Conservation (phyloP, 148 eudicot genomes). For the Drosera capensis region DNA sequence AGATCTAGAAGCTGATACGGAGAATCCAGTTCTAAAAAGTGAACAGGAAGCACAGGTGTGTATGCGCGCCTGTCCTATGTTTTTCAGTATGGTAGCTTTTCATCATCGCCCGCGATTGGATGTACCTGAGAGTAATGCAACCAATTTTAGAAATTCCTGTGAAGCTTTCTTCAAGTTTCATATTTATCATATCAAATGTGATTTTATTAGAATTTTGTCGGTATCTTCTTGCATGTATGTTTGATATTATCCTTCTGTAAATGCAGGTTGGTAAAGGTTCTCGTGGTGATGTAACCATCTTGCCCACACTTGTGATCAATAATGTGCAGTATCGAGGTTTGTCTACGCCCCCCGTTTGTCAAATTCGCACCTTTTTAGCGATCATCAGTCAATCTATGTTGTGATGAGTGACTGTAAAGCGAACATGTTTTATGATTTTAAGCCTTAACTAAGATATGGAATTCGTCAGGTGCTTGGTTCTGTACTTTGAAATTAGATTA, state of each 20-base stretch:
- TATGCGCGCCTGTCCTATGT: neutral
- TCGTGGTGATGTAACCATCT: slow-evolving; percentile 88
- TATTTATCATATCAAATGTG: too few relatives aligned
- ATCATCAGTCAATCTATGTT: neutral
- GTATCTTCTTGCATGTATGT: neutral
- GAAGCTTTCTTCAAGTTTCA: too few relatives aligned
- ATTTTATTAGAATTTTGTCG: neutral
- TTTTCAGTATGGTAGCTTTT: neutral
- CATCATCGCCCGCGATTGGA: neutral
- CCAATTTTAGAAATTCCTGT: too few relatives aligned
- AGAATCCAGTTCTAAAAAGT: slow-evolving; percentile 64
- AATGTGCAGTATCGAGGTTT: slow-evolving; percentile 82
- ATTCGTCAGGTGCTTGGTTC: too few relatives aligned
- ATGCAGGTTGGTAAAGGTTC: slow-evolving; percentile 69
- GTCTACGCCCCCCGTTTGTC: slow-evolving; percentile 5
- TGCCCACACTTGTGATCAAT: slow-evolving; percentile 79
- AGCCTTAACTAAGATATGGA: too few relatives aligned
- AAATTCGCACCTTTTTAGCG: neutral
- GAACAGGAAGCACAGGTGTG: slow-evolving; percentile 85
- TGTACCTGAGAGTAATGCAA: too few relatives aligned
- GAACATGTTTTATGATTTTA: too few relatives aligned
- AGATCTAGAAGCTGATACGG: slow-evolving; percentile 64
- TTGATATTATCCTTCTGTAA: too few relatives aligned
- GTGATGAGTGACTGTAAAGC: too few relatives aligned
- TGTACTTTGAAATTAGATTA: too few relatives aligned